phyloP scores from a whole-genome alignment of 2,329 filamentous ascomycete species.

The Bipolaris cookei region DNA sequence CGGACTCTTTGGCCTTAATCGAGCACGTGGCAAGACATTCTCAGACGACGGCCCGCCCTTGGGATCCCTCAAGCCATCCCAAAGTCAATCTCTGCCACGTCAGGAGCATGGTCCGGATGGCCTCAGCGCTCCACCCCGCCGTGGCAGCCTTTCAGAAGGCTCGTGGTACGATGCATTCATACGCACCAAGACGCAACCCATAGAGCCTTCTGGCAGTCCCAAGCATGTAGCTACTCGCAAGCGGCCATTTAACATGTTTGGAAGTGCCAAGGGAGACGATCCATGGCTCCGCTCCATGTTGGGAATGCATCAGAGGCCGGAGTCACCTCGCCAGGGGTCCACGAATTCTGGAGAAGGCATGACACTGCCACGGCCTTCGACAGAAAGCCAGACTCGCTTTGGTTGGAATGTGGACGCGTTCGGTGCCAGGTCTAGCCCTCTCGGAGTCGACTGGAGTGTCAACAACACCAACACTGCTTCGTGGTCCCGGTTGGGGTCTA shows the following conservation, averaged over 20 bases:
- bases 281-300: slow-evolving; percentile 55
- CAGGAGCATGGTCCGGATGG: slow-evolving; percentile 59
- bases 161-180: slow-evolving; percentile 61
- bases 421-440: slow-evolving; percentile 51
- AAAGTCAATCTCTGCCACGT: slow-evolving; percentile 79
- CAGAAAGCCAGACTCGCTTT: slow-evolving; percentile 48
- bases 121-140: slow-evolving; percentile 56
- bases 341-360: slow-evolving; percentile 62
- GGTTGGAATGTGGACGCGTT: slow-evolving; percentile 48
- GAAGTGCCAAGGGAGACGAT: slow-evolving; percentile 58
- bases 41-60: slow-evolving; percentile 68
- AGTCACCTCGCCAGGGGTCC: slow-evolving; percentile 68
- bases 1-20: slow-evolving; percentile 65
- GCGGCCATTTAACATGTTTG: slow-evolving; percentile 59
- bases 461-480: slow-evolving; percentile 51
- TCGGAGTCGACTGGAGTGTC: slow-evolving; percentile 52
- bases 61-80: slow-evolving; percentile 71
- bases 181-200: slow-evolving; percentile 48
- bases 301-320: slow-evolving; percentile 50
- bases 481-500: slow-evolving; percentile 79
- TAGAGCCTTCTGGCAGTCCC: slow-evolving; percentile 42
- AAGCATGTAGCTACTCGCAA: slow-evolving; percentile 52
- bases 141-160: slow-evolving; percentile 63
- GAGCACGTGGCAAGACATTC: slow-evolving; percentile 65
- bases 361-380: slow-evolving; percentile 47